Evolutionary conservation across 1,284 basidiomycete species (phyloP).

Genomic region (Pascua sp.): DNA sequence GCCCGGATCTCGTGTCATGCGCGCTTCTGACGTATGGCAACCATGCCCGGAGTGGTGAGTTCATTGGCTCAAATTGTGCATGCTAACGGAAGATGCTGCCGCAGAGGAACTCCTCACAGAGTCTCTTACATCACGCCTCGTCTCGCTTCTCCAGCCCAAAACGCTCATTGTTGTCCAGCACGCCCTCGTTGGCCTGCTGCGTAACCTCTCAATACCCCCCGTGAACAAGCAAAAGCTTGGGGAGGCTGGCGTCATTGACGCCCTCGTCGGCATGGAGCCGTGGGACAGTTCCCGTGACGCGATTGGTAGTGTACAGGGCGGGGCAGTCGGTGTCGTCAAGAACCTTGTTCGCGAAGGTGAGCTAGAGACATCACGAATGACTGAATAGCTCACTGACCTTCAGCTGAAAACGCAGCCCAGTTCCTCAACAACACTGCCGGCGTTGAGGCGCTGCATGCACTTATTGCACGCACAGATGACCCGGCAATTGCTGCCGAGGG

Average conservation of each 20-base stretch:
- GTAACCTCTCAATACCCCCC: constrained; percentile 72
- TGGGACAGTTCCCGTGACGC: constrained; percentile 71
- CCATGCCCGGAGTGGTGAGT: constrained; percentile 62
- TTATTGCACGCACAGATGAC: constrained; percentile 75
- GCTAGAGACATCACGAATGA: neutral
- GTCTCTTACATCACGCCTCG: constrained; percentile 14
- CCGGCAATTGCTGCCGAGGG: constrained; percentile 82
- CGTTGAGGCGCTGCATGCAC: constrained; percentile 65
- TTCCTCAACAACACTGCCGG: constrained; percentile 19
- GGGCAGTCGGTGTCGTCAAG: constrained; percentile 81
- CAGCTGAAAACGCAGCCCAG: constrained; percentile 10
- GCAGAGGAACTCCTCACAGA: constrained; percentile 2
- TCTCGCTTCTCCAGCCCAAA: constrained; percentile 58
- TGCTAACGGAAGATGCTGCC: constrained; percentile 10
- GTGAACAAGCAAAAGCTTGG: constrained; percentile 62
- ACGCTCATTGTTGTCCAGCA: constrained; percentile 74
- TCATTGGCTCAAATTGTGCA: neutral
- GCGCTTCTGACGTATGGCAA: constrained; percentile 52
- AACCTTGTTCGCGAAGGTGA: constrained; percentile 56
- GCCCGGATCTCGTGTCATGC: constrained; percentile 51
- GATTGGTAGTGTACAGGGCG: constrained; percentile 79
- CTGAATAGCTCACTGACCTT: neutral
- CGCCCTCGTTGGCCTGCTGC: constrained; percentile 73
- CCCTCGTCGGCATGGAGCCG: constrained; percentile 63
- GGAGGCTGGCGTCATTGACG: constrained; percentile 62